A percentile compares a stretch with the other conserved stretches of the same genome.
These are phyloP conservation scores for Chlorella vulgaris DNA, from an alignment of 139 green algal species.

Conservation along the genomic window DNA sequence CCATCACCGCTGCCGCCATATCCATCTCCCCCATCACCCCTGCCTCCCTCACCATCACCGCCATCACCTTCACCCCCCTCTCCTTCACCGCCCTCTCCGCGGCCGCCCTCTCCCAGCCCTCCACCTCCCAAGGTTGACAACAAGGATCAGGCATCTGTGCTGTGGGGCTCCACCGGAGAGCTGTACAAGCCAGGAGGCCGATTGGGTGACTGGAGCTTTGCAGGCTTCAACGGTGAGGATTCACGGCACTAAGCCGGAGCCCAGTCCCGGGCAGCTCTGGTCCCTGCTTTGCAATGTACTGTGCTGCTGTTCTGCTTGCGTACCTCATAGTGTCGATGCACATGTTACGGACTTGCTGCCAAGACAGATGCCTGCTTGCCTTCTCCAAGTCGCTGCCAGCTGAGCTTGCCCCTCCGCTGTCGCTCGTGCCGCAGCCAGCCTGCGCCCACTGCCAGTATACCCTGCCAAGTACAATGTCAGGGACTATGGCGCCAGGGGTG, in stretches of 20 bases:
- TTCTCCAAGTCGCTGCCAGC: not conserved
- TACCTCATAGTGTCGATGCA: not conserved
- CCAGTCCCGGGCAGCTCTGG: not conserved
- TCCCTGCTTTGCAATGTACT: not conserved
- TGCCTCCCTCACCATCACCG: not conserved
- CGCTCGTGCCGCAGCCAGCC: not conserved
- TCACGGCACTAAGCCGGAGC: not conserved
- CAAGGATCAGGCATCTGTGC: not conserved
- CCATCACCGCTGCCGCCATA: not conserved
- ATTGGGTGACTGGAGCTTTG: constrained; percentile 19
- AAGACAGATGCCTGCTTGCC: not conserved
- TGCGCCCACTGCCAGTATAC: not conserved
- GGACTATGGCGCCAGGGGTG: not conserved
- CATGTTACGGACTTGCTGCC: not conserved
- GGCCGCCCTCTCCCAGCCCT: not conserved
- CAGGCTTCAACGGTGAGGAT: not conserved
- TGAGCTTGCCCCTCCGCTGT: not conserved
- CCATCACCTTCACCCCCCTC: not conserved
- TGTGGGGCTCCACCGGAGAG: constrained; percentile 20
- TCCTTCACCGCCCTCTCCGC: not conserved
- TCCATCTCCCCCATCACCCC: not conserved
- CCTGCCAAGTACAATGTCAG: not conserved
- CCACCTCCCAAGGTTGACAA: not conserved
- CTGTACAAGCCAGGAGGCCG: constrained; percentile 11
- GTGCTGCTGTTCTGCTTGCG: not conserved